Evolutionary conservation across 2,329 filamentous ascomycete genomes (phyloP), one percentile per base, ranked within the genome.

Genomic region (Pseudogymnoascus sp.): DNA sequence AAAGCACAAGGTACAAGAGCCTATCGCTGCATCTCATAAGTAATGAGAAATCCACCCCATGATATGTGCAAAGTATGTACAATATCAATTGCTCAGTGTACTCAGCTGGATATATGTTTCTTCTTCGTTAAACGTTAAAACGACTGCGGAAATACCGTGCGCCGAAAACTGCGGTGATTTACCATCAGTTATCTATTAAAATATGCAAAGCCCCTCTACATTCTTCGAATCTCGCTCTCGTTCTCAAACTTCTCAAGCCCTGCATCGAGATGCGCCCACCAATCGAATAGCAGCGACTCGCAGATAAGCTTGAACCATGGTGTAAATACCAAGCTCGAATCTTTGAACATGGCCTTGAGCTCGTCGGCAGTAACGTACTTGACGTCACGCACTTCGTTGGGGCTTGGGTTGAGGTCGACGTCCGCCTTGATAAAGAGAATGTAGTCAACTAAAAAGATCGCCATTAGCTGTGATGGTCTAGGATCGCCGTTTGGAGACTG

Each of bases 221-320:
- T 97, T 69, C 93, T 87, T 69, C 91, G 87, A 71, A 97, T 96
- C 73, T 89, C 82, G 73, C 86, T 85, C 80, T 97, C 92, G 73
- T 91, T 88, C 76, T 85, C 83, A 78, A 93, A 96, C 77, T 90
- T 88, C 64, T 95, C 89, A 68, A 97, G 80, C 8, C 89, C 90
- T 23, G 83, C 79, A 69, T 94, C 88, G 62, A 97, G 83, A 76
- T 90, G 86, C 72, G 87, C 81, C 94, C 94, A 99, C 94, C 94
- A 99, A 76, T 97, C 89, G 71, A 96, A 99, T 42, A 99, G 84
- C 90, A 97, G 92, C 58, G 91, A 92, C 75, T 97, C 84, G 82
- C 94, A 99, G 72, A 99, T 97, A 69, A 99, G 87, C 82, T 96
- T 96, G 82, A 99, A 99, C 94, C 94, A 99, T 1, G 94, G 94